Evolutionary conservation across 2,329 filamentous ascomycete species (phyloP), one percentile per base, ranked within the genome.

Genomic region (Mycogone perniciosa): DNA sequence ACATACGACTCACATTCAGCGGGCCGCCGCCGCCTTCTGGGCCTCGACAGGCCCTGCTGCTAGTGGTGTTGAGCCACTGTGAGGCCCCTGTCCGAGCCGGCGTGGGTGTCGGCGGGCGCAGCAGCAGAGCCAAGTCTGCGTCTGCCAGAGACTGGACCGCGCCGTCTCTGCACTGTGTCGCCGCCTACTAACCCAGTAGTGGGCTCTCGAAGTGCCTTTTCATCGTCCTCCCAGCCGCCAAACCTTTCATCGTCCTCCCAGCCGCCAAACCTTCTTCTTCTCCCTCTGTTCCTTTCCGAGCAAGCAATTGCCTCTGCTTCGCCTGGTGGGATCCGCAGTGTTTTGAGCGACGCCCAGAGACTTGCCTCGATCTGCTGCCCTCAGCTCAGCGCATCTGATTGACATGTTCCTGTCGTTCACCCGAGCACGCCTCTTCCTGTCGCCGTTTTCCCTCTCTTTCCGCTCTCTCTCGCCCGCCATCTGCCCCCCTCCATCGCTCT

Each of bases 241-340:
- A 58, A 59, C 51, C 55, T 57, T 63, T 57, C 56, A 56, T 52
- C 55, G 51, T 60, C 52, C 52, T 52, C 51, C 52, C n/a, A n/a
- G n/a, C 39, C 35, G 51, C 56, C 53, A 58, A 59, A 52, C 55
- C 57, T 63, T 57, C 56, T 57, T 52, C 55, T 52, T 60, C 52
- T 53, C 53, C 51, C 52, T 52, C 60, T 58, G 59, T 57, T 61
- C 58, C 58, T 31, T 44, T 33, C 39, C 27, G 48, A 13, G 46
- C 43, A 48, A 47, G 47, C 51, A 53, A 40, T 50, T 43, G 35
- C 33, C 38, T 50, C 51, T 53, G 48, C 51, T 50, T 53, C 48
- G 44, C 30, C 38, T 37, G 40, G 46, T 48, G 38, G 50, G n/a
- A n/a, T 48, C 39, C 26, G 38, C 53, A 56, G 55, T 58, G 56